Conservation (phyloP, 2,329 filamentous ascomycete species). For the Aspergillus vadensis region DNA sequence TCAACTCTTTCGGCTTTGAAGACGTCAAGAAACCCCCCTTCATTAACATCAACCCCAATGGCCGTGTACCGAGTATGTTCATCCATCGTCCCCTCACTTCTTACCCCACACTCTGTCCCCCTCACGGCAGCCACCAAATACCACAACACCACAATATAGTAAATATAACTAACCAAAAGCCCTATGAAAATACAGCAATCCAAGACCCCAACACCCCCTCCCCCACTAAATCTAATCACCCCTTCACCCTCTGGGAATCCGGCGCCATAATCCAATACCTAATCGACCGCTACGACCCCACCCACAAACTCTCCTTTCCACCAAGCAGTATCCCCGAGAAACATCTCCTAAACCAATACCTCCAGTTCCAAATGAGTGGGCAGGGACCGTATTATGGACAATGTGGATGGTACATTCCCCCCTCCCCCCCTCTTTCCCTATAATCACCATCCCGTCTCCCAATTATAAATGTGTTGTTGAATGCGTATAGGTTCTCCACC, state of each 20-base stretch:
- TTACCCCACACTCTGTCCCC: background rate
- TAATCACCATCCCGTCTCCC: too few relatives aligned
- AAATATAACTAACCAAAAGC: background rate
- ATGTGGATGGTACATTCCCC: constrained; percentile 1
- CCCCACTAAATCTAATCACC: background rate
- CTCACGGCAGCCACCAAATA: background rate
- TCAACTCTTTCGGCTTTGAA: background rate
- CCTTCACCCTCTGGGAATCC: constrained; percentile 24
- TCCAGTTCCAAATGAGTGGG: constrained; percentile 12
- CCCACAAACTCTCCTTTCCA: constrained; percentile 1
- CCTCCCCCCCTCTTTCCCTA: background rate
- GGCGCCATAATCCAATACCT: constrained; percentile 56
- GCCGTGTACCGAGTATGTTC: background rate
- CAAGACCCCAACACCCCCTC: background rate
- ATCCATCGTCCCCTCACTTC: background rate
- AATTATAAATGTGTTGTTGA: too few relatives aligned
- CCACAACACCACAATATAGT: background rate
- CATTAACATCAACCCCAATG: background rate
- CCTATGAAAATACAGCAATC: background rate
- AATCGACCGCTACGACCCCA: constrained; percentile 22
- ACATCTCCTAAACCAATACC: constrained; percentile 9
- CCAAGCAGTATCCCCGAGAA: background rate
- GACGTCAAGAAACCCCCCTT: background rate
- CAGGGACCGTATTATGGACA: constrained; percentile 14
- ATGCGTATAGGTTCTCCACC: background rate